Evolutionary conservation across 2,329 filamentous ascomycete species (phyloP), one percentile per base, ranked within the genome.

Genomic region (Calonectria pteridis): DNA sequence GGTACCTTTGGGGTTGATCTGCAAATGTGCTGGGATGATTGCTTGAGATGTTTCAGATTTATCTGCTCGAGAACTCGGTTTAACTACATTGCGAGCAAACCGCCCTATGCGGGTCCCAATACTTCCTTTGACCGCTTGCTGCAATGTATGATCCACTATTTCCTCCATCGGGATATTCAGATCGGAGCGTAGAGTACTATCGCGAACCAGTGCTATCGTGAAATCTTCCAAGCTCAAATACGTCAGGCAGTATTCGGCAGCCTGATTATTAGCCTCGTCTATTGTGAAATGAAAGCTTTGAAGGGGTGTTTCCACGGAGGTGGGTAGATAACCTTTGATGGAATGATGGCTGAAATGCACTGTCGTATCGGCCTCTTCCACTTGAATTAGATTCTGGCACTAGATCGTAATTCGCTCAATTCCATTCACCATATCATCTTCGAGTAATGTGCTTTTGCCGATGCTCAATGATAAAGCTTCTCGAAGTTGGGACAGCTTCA

Each of bases 321-420:
- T 6, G 0, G 68, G 23, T 0, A 78, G 55, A 13, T 59, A 77
- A 10, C 77, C 67, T 0, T 43, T 55, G 3, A 78, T 72, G 1
- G 76, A 77, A 9, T 75, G 74, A 14, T 78, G 76, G 1, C 70
- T 73, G 29, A 78, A 75, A 3, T 67, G 74, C 7, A 78, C 69
- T 1, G 73, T 75, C 2, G 68, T 18, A 20, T 76, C 71, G 2
- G 50, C 53, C 13, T 75, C 68, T 3, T 77, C 76, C 0, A 78
- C 37, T 0, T 68, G 69, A 0, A 77, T 1, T 0, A 78, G n/a
- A 18, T 66, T 76, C 40, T 77, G 69, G 11, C 75, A 78, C 75
- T 75, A 77, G 1, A 1, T 0, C 0, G 71, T 31, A 0, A 77
- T 20, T 3, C 75, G 55, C 0, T 70, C 63, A 4, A 77, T 74